These are phyloP conservation scores for Dictyostelium discoideum DNA, from an alignment of 78 protist species.

Conservation along the genomic window dicty_2.7 NC_007091.3:1052501-1053000, in stretches of 20 bases:
- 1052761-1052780: neutral
- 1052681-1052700: neutral
- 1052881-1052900: conserved; percentile 27
- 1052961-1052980: conserved; percentile 15
- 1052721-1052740: neutral
- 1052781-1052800: neutral
- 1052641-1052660: neutral
- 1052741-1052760: neutral
- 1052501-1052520: conserved; percentile 33
- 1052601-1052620: neutral
- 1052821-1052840: conserved; percentile 30
- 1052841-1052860: conserved; percentile 77
- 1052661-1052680: neutral
- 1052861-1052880: conserved; percentile 67
- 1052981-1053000: conserved; percentile 32
- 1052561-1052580: conserved; percentile 5
- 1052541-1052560: conserved; percentile 14
- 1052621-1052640: neutral
- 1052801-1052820: conserved; percentile 35
- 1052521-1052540: conserved; percentile 23
- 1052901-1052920: conserved; percentile 11
- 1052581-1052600: neutral
- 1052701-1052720: neutral
- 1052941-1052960: neutral
- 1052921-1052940: conserved; percentile 39